These are phyloP conservation scores for Raphanus raphanistrum DNA, from an alignment of 345 rosid species.

Conservation along the genomic window DNA sequence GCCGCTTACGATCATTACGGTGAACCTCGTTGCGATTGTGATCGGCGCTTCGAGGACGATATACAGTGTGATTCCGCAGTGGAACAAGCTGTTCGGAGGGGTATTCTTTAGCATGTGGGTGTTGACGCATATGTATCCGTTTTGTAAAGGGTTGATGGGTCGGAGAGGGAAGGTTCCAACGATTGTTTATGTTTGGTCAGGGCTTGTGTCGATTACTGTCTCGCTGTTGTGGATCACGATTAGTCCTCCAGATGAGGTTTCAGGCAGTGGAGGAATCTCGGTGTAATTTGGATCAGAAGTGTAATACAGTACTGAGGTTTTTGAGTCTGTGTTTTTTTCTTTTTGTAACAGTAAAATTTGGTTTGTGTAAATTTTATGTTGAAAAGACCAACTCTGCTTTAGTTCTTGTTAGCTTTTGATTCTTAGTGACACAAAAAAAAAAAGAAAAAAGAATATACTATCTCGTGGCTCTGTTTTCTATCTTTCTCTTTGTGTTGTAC, in stretches of 20 bases:
- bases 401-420: not conserved
- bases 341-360: slow-evolving; percentile 25
- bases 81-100: slow-evolving; percentile 83
- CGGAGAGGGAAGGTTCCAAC: slow-evolving; percentile 85
- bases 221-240: slow-evolving; percentile 75
- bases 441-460: too few species aligned
- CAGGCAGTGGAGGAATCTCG: slow-evolving; percentile 25
- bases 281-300: slow-evolving; percentile 26
- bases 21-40: slow-evolving; percentile 68
- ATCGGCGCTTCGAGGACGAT: slow-evolving; percentile 69
- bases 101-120: slow-evolving; percentile 87
- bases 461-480: not conserved
- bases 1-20: slow-evolving; percentile 75
- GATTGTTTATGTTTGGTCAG: slow-evolving; percentile 80
- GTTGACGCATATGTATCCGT: slow-evolving; percentile 81
- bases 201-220: slow-evolving; percentile 64
- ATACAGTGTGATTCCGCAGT: slow-evolving; percentile 82
- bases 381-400: slow-evolving; percentile 12
- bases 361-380: slow-evolving; percentile 28
- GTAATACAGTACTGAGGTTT: slow-evolving; percentile 6
- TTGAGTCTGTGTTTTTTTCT: slow-evolving; percentile 1
- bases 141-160: slow-evolving; percentile 79
- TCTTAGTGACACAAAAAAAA: not conserved
- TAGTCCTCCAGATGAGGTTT: slow-evolving; percentile 53
- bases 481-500: not conserved